Evolutionary conservation across 108 stramenopile genomes (phyloP), one percentile per base, ranked within the genome.

Genomic region (Schizochytrium sp.): DNA sequence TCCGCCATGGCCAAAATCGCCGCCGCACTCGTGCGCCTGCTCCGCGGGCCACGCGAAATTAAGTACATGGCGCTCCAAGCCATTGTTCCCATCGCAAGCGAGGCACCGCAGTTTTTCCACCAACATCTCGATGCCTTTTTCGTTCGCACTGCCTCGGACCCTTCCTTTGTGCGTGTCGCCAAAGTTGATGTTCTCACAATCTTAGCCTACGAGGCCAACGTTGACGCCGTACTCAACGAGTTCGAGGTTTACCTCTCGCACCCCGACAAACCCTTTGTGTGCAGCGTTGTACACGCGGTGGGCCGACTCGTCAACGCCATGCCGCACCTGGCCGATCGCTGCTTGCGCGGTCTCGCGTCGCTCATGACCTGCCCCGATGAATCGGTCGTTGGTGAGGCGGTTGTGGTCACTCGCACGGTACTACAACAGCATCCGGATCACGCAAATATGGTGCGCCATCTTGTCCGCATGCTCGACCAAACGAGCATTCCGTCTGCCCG

Each of bases 41-140:
- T 97, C 91, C 95, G 97, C 18, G 96, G 95, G 88, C 91, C 93
- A 55, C 93, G 98, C 58, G 99, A 99, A 92, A 97, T 99, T 89
- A 97, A 98, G 93, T 99, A 97, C 92, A 95, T 98, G 21, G 97
- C 98, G 23, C 92, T 99, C 76, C 94, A 94, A 4, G 95, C 96
- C 53, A 98, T 99, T 91, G 92, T 94, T 43, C 94, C 93, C n/a
- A 90, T 99, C 88, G 98, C 97, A 19, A 69, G 72, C 48, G 96
- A 98, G 87, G 95, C 95, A 88, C 98, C 99, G 19, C 95, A 95
- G 69, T 96, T 97, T 21, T 99, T 99, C 92, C 94, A 95, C n/a
- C 98, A 96, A 12, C 97, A 96, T 92, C 91, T 99, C 72, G 87
- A 92, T 60, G 97, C 98, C 76, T 99, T 99, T 90, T 99, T 98